Evolutionary conservation across 2,329 filamentous ascomycete species (phyloP).

Genomic region (Fusarium pseudocircinatum): DNA sequence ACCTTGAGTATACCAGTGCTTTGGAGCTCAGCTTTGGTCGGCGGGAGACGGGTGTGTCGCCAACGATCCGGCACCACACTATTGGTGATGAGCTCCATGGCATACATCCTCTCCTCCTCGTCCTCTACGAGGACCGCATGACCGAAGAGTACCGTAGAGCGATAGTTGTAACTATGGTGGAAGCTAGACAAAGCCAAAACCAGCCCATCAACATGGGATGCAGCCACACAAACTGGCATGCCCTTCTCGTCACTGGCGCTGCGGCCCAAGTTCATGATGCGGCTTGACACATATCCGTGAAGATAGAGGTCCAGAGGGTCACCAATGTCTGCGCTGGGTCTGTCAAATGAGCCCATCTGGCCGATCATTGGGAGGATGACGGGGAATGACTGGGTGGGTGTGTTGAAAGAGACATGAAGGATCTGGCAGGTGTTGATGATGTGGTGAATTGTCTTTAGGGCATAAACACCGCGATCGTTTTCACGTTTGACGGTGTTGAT

Average conservation of each 20-base stretch:
- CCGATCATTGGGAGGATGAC: slow-evolving; percentile 87
- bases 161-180: slow-evolving; percentile 88
- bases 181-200: slow-evolving; percentile 83
- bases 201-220: slow-evolving; percentile 80
- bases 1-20: slow-evolving; percentile 79
- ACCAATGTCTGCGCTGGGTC: slow-evolving; percentile 66
- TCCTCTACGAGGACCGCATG: slow-evolving; percentile 74
- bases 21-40: slow-evolving; percentile 77
- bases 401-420: slow-evolving; percentile 81
- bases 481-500: slow-evolving; percentile 75
- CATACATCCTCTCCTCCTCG: slow-evolving; percentile 76
- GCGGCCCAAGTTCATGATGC: slow-evolving; percentile 74
- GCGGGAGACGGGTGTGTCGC: slow-evolving; percentile 74
- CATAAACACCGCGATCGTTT: slow-evolving; percentile 73
- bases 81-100: slow-evolving; percentile 82
- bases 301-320: slow-evolving; percentile 81
- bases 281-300: slow-evolving; percentile 84
- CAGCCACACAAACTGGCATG: slow-evolving; percentile 76
- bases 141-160: slow-evolving; percentile 81
- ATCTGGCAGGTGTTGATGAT: slow-evolving; percentile 80
- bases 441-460: slow-evolving; percentile 75
- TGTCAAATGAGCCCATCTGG: slow-evolving; percentile 77
- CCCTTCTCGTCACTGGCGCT: slow-evolving; percentile 49
- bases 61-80: slow-evolving; percentile 75
- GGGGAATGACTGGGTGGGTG: slow-evolving; percentile 73